These are phyloP conservation scores for Parietaria judaica DNA, from an alignment of 306 rosid species.

Conservation along the genomic window DNA sequence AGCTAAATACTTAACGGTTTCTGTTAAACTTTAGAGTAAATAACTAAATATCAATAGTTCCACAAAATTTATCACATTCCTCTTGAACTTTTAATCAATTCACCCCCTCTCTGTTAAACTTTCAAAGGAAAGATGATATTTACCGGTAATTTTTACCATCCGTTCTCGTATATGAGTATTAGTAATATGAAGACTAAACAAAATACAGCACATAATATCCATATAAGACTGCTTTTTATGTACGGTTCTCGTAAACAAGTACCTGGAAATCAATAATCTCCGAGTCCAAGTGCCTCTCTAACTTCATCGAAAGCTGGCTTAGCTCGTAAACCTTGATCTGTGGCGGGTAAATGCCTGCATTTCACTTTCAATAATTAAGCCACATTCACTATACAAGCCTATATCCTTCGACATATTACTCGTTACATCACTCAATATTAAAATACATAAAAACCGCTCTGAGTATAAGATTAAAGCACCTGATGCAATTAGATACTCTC, in stretches of 20 bases:
- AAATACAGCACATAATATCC: no score
- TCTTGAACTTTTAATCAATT: no score
- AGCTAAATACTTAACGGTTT: no score
- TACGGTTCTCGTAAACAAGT: slow-evolving; percentile 1
- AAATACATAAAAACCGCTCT: neutral
- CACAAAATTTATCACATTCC: no score
- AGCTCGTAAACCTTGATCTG: slow-evolving; percentile 87
- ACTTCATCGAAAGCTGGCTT: slow-evolving; percentile 73
- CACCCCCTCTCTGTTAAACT: no score
- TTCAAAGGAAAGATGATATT: no score
- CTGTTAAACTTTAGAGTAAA: no score
- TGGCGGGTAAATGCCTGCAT: slow-evolving; percentile 84
- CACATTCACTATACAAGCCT: neutral
- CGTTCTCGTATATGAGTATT: no score
- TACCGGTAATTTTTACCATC: no score
- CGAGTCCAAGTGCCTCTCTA: slow-evolving; percentile 84
- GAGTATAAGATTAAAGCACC: slow-evolving; percentile 30
- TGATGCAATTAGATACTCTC: slow-evolving; percentile 77
- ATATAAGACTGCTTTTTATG: neutral
- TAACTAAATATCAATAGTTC: no score
- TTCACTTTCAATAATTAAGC: slow-evolving; percentile 15
- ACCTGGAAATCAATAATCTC: slow-evolving; percentile 94
- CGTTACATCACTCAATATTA: neutral
- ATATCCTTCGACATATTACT: neutral
- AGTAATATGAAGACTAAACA: no score